phyloP scores from a whole-genome alignment of 2,329 filamentous ascomycete species.

The Neoascochyta sp. region DNA sequence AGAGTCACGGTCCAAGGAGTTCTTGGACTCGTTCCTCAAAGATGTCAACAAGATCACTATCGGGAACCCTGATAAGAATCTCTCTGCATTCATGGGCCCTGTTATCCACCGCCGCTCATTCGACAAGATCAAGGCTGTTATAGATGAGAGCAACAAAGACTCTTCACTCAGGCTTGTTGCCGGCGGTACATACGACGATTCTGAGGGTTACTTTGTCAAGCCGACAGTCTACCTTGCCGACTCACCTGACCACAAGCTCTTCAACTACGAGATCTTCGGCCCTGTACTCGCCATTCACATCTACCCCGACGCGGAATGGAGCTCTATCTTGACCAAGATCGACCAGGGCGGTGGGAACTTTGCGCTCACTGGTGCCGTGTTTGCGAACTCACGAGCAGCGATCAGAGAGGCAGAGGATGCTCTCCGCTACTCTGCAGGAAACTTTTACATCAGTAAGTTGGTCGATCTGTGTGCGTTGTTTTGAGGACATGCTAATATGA shows the following conservation, averaged over 20 bases:
- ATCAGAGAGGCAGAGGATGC: conserved; percentile 65
- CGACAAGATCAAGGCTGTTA: conserved; percentile 69
- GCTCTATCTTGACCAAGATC: conserved; percentile 54
- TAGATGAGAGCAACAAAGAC: conserved; percentile 72
- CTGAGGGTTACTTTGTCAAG: conserved; percentile 74
- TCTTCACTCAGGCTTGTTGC: conserved; percentile 65
- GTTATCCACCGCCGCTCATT: conserved; percentile 78
- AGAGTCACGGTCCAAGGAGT: conserved; percentile 66
- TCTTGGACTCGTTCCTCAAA: conserved; percentile 60
- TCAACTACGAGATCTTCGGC: conserved; percentile 76
- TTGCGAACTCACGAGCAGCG: conserved; percentile 63
- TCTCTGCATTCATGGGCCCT: conserved; percentile 75
- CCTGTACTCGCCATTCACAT: conserved; percentile 71
- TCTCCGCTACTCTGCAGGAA: conserved; percentile 68
- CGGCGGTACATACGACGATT: conserved; percentile 72
- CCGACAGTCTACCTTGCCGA: conserved; percentile 74
- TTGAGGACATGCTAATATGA: conserved; percentile 4
- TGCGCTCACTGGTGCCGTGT: conserved; percentile 70
- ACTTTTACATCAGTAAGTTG: conserved; percentile 68
- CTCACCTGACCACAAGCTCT: conserved; percentile 67
- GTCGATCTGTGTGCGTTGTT: rapidly evolving
- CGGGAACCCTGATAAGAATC: conserved; percentile 61
- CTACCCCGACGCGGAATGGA: conserved; percentile 63
- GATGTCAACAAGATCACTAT: conserved; percentile 67
- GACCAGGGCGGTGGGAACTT: conserved; percentile 66